phyloP scores from a whole-genome alignment of 2,329 filamentous ascomycete genomes.

The Volutella citrinella region DNA sequence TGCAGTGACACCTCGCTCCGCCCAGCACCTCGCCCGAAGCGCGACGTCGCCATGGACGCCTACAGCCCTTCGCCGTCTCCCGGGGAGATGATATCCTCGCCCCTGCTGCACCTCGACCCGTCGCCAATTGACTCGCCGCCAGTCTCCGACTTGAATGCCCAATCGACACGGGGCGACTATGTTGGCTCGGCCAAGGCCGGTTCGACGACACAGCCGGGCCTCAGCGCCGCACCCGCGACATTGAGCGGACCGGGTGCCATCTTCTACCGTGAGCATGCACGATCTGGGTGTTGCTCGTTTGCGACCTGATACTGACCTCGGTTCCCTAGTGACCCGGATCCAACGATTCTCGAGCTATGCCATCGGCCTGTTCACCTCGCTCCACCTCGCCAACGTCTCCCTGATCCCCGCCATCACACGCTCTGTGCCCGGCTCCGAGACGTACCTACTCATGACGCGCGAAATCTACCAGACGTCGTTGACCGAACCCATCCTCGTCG shows the following conservation, averaged over 20 bases:
- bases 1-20: no score
- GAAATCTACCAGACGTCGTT: constrained; percentile 87
- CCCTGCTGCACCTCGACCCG: constrained; percentile 77
- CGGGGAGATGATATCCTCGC: no score
- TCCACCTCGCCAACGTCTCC: constrained; percentile 80
- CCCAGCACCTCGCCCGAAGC: no score
- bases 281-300: no score
- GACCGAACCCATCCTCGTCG: constrained; percentile 76
- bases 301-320: no score
- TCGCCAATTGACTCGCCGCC: constrained; percentile 66
- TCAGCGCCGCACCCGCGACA: constrained; percentile 33
- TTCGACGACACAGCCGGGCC: constrained; percentile 45
- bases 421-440: constrained; percentile 72
- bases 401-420: constrained; percentile 73
- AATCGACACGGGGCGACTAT: constrained; percentile 36
- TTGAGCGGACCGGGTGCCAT: constrained; percentile 60
- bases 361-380: constrained; percentile 70
- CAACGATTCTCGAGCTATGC: constrained; percentile 90
- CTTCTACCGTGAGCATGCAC: constrained; percentile 65
- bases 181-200: constrained; percentile 38
- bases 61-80: no score
- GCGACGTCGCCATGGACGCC: constrained; percentile 21
- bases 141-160: constrained; percentile 40
- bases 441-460: constrained; percentile 84
- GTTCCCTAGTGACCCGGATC: constrained; percentile 51